A percentile compares a stretch with the other conserved stretches of the same genome.
Conservation (phyloP, 495 filamentous ascomycete species). For the Penicillium paradoxum region DNA sequence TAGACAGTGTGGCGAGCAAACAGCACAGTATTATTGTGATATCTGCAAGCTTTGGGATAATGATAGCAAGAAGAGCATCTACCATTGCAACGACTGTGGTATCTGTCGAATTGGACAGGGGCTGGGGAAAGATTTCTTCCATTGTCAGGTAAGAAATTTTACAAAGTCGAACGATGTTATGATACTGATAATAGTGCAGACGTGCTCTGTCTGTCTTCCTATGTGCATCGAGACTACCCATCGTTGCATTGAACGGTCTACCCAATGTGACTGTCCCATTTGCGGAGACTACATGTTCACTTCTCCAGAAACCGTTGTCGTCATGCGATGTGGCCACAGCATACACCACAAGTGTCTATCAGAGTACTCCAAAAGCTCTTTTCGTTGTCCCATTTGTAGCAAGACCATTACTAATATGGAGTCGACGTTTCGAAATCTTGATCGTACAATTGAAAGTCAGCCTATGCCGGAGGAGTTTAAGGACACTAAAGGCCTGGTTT, state of each 20-base stretch:
- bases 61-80: conserved; percentile 83
- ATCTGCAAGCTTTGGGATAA: conserved; percentile 98
- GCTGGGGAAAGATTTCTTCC: conserved; percentile 91
- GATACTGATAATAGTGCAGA: conserved; percentile 46
- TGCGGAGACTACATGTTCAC: conserved; percentile 97
- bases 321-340: conserved; percentile 94
- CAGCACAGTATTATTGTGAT: conserved; percentile 90
- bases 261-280: conserved; percentile 96
- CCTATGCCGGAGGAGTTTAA: conserved; percentile 85
- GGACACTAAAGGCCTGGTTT: conserved; percentile 73
- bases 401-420: conserved; percentile 97
- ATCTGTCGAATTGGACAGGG: conserved; percentile 90
- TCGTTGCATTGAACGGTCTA: conserved; percentile 89
- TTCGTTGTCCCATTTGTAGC: conserved; percentile 92
- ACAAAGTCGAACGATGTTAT: not conserved
- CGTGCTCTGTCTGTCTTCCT: conserved; percentile 84
- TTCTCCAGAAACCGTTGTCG: conserved; percentile 82
- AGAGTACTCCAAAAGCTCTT: conserved; percentile 77
- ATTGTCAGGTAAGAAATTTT: conserved; percentile 76
- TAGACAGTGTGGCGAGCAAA: conserved; percentile 64
- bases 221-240: conserved; percentile 77
- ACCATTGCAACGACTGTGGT: conserved; percentile 94
- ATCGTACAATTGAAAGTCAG: conserved; percentile 77
- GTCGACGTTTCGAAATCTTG: conserved; percentile 82
- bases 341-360: conserved; percentile 86